phyloP scores from a whole-genome alignment of 805 yeast species.

The Kregervanrija pseudodelftensis region DNA sequence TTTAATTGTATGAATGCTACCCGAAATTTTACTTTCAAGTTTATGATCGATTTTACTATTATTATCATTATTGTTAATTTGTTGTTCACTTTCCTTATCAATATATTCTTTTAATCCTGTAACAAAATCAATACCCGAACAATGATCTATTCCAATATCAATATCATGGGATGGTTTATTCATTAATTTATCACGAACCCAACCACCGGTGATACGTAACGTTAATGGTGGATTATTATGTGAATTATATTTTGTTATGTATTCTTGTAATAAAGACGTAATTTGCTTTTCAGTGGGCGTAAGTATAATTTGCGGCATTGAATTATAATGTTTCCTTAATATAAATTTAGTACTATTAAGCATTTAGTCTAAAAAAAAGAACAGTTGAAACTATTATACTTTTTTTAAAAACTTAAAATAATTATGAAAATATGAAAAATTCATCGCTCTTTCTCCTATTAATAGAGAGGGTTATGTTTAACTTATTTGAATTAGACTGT shows the following conservation, averaged over 20 bases:
- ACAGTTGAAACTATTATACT: too few species aligned
- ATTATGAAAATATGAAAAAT: neutral
- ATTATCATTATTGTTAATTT: neutral
- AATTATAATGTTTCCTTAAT: too few species aligned
- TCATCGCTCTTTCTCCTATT: neutral
- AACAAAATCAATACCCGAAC: slow-evolving; percentile 87
- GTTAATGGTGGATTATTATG: slow-evolving; percentile 12
- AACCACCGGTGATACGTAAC: slow-evolving; percentile 89
- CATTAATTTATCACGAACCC: slow-evolving; percentile 93
- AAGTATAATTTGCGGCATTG: slow-evolving; percentile 8
- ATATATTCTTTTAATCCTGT: slow-evolving; percentile 48
- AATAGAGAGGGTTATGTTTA: neutral
- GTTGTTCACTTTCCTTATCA: slow-evolving; percentile 21
- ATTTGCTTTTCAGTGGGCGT: slow-evolving; percentile 20
- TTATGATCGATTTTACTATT: neutral
- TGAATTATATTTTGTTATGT: slow-evolving; percentile 20
- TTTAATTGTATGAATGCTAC: slow-evolving; percentile 67
- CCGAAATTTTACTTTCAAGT: slow-evolving; percentile 14
- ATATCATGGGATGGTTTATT: slow-evolving; percentile 79
- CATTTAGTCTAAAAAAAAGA: too few species aligned
- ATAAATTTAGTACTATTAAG: too few species aligned
- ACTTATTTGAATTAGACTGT: neutral
- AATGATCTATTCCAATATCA: slow-evolving; percentile 81
- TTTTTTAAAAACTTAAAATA: neutral
- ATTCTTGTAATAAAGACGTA: slow-evolving; percentile 19